Evolutionary conservation across 257 asterid species (phyloP).

Genomic region (Solanum acaule): DNA sequence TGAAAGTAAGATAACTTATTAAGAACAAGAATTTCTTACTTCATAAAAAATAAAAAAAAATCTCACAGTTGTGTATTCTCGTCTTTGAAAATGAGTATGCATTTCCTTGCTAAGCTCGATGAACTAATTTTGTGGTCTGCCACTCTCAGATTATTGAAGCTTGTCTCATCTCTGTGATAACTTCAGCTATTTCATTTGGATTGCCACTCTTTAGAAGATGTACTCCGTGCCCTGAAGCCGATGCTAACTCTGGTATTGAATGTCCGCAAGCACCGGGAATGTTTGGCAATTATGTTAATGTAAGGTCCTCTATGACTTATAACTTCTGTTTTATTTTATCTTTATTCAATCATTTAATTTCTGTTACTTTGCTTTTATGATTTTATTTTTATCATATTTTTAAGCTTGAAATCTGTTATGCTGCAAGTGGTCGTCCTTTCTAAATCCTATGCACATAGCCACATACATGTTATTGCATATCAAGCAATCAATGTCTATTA

Average conservation of each 20-base stretch:
- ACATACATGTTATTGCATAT: background rate
- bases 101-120: background rate
- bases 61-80: background rate
- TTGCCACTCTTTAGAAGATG: conserved; percentile 83
- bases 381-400: background rate
- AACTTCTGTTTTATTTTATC: background rate
- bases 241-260: conserved; percentile 71
- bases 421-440: background rate
- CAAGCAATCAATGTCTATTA: background rate
- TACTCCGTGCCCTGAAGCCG: conserved; percentile 91
- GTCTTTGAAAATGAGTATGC: background rate
- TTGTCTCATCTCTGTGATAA: conserved; percentile 75
- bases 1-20: conserved; percentile 48
- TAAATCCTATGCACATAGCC: background rate
- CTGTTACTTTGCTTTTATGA: background rate
- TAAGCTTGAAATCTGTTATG: background rate
- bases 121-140: conserved; percentile 5
- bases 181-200: conserved; percentile 86
- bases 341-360: background rate
- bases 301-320: conserved; percentile 23
- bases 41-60: no score
- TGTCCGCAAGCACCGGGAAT: conserved; percentile 98
- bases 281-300: conserved; percentile 97
- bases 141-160: conserved; percentile 76
- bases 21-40: background rate